A percentile compares a stretch with the other conserved stretches of the same genome.
These are phyloP conservation scores for Coniochaeta sp. DNA, from an alignment of 2,329 filamentous ascomycete genomes.

Conservation along the genomic window DNA sequence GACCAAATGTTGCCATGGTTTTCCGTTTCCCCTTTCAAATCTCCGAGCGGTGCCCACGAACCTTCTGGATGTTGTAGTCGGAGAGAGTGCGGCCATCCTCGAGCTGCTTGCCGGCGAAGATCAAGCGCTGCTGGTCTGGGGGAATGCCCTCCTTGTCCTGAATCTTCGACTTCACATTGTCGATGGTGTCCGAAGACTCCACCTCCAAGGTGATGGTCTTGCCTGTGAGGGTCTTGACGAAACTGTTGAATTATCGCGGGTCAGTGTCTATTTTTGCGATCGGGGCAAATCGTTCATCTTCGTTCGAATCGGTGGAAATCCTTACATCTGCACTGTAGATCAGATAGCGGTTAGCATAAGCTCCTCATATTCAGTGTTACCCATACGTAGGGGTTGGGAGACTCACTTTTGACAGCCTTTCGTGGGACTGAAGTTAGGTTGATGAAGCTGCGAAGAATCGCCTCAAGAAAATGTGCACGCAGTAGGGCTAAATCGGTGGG, in stretches of 20 bases:
- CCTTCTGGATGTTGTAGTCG: conserved; percentile 99
- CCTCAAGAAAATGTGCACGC: conserved; percentile 6
- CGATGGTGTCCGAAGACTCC: conserved; percentile 97
- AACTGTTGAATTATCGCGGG: conserved; percentile 48
- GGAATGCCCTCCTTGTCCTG: conserved; percentile 99
- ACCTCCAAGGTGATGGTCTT: conserved; percentile 99
- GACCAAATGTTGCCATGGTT: neutral
- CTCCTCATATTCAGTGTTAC: too few relatives aligned
- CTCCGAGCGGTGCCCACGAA: conserved; percentile 34
- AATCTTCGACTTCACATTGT: conserved; percentile 99
- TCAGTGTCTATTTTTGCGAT: neutral
- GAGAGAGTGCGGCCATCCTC: conserved; percentile 95
- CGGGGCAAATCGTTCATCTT: conserved; percentile 4
- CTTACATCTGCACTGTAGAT: conserved; percentile 83
- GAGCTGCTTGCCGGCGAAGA: conserved; percentile 98
- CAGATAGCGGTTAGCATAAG: conserved; percentile 14
- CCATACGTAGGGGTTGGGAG: conserved; percentile 1
- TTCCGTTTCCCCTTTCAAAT: neutral
- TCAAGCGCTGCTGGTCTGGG: conserved; percentile 95
- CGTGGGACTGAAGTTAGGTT: conserved; percentile 29
- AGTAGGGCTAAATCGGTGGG: neutral
- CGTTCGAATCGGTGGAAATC: conserved; percentile 6
- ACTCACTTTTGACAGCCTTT: conserved; percentile 55
- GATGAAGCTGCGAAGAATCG: conserved; percentile 30
- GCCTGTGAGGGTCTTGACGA: conserved; percentile 99